Evolutionary conservation across 805 yeast species (phyloP), one percentile per base, ranked within the genome.

Genomic region (Aciculoconidium aculeatum): DNA sequence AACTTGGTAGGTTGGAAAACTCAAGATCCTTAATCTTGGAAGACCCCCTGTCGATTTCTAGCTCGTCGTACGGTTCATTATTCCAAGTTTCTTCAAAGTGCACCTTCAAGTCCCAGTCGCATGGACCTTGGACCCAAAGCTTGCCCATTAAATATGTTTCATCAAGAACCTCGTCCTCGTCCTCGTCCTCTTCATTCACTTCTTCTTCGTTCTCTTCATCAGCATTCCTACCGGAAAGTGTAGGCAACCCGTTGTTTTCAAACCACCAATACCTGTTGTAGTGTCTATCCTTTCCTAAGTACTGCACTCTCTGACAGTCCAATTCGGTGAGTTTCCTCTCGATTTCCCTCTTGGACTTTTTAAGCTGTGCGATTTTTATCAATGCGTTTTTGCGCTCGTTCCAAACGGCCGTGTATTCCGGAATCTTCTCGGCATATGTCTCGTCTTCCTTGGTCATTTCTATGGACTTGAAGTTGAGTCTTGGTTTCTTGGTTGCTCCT

Each of bases 191-290:
- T 13, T 41, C 41, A 4, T 37, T 34, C 3, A 33, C 49, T 6
- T 42, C 49, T 2, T 63, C 69, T 3, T 58, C 61, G 8, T 65
- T 67, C 1, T 61, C 73, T 3, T 53, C 72, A 0, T 50, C 70
- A 12, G 47, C 61, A 3, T 45, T 25, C 20, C 55, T 51, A 8
- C 61, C 61, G 29, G 61, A 65, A 21, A 67, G 45, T 6, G 65
- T 64, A 4, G 87, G 85, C 27, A 86, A 63, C 0, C 97, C 98
- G 47, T 81, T 80, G 39, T 69, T 67, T 47, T 90, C 97, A 49
- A 87, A 77, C 95, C 95, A 92, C 94, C 95, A 92, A 52, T 90
- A 92, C 40, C 88, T 66, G 58, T 92, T 92, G 52, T 66, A 87
- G 35, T 74, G 72, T 28, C 95, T 62, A 53, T 92, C 98, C 35